phyloP scores from a whole-genome alignment of 1,139 yeast species.

The Kodamaea suecica region DNA sequence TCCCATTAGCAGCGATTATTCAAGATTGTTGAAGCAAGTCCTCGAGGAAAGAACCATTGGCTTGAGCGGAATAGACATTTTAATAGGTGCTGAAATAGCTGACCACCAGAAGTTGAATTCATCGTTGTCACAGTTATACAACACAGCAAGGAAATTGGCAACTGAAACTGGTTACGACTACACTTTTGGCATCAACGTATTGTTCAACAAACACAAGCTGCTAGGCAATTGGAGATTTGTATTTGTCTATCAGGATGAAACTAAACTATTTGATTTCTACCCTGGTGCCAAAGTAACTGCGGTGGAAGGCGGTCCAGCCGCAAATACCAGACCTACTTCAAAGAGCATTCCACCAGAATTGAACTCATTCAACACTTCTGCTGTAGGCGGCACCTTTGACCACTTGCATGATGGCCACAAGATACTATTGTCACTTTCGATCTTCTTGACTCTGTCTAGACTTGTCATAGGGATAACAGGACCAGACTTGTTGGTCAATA shows the following conservation, averaged over 20 bases:
- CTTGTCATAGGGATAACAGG: slow-evolving; percentile 87
- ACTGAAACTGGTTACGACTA: slow-evolving; percentile 22
- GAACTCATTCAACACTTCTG: slow-evolving; percentile 24
- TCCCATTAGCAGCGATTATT: slow-evolving; percentile 26
- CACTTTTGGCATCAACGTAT: slow-evolving; percentile 30
- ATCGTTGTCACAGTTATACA: slow-evolving; percentile 28
- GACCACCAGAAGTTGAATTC: slow-evolving; percentile 23
- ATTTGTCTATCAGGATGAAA: slow-evolving; percentile 4
- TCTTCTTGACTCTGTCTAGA: slow-evolving; percentile 51
- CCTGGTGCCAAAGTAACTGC: not conserved
- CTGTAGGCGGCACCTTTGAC: slow-evolving; percentile 96
- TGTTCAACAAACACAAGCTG: slow-evolving; percentile 21
- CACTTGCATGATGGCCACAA: slow-evolving; percentile 96
- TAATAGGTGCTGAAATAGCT: slow-evolving; percentile 19
- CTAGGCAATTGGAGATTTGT: not conserved
- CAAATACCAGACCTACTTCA: not conserved
- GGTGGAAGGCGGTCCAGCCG: not conserved
- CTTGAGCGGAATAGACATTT: slow-evolving; percentile 22
- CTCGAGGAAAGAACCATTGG: slow-evolving; percentile 10
- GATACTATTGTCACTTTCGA: slow-evolving; percentile 70
- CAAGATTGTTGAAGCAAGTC: slow-evolving; percentile 19
- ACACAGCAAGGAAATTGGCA: slow-evolving; percentile 22
- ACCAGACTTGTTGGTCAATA: slow-evolving; percentile 66
- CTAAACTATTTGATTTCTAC: not conserved
- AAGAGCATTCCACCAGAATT: not conserved